A percentile compares a stretch with the other conserved stretches of the same genome.
phyloP scores from a whole-genome alignment of 1,284 basidiomycete species.

The Cutaneotrichosporon sp. region DNA sequence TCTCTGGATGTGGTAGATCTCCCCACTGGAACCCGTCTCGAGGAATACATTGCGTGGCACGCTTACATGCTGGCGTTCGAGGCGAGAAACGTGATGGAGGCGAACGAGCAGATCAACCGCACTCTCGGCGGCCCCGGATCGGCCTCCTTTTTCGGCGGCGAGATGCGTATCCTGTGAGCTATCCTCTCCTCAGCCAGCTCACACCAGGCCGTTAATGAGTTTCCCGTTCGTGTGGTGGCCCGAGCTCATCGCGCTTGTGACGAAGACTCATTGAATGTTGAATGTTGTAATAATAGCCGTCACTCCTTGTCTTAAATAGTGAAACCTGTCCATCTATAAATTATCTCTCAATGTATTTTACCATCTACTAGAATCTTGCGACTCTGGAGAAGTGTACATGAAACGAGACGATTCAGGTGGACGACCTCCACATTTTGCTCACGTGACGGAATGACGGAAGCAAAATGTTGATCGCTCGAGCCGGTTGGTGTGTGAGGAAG shows the following conservation, averaged over 20 bases:
- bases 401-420: not conserved
- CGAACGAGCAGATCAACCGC: conserved; percentile 29
- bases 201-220: conserved; percentile 41
- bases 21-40: conserved; percentile 21
- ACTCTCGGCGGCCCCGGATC: conserved; percentile 15
- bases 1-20: conserved; percentile 16
- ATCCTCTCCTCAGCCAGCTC: not conserved
- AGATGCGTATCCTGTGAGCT: conserved; percentile 30
- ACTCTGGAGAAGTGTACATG: not conserved
- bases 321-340: not conserved
- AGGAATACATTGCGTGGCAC: conserved; percentile 40
- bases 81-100: conserved; percentile 36
- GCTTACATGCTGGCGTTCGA: conserved; percentile 43
- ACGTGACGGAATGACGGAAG: conserved; percentile 2
- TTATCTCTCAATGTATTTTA: not conserved
- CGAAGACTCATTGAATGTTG: not conserved
- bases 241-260: conserved; percentile 38
- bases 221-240: conserved; percentile 49
- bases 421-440: conserved; percentile 11
- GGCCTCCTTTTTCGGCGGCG: conserved; percentile 17
- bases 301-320: not conserved
- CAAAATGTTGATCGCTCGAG: conserved; percentile 12
- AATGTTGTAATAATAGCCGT: not conserved
- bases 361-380: not conserved
- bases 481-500: not conserved